Evolutionary conservation across 768 basidiomycete genomes (phyloP), one percentile per base, ranked within the genome.

Genomic region (Scleroderma citrinum): DNA sequence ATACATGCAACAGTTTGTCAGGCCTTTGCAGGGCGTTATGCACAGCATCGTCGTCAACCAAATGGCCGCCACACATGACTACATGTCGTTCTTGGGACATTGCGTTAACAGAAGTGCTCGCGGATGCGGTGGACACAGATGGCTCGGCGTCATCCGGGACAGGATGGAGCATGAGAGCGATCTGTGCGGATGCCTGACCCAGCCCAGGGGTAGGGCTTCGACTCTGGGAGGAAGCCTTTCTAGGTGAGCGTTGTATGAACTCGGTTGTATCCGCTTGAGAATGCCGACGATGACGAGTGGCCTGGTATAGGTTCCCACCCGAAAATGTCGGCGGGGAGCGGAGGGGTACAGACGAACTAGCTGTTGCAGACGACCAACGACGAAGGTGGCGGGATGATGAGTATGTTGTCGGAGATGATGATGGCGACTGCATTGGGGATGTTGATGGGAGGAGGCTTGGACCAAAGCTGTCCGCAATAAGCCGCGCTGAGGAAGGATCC

Each of bases 331-430:
- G 52, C 2, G 58, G 58, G 41, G 47, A 48, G 50, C 60, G 60
- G 50, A 57, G 50, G 37, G 60, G 55, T 56, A 58, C 51, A 46
- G 65, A 24, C 32, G 46, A 36, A 24, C 46, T 19, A 23, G 26
- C 56, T 36, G 59, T 64, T 36, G 60, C 63, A 42, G 62, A 64
- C 38, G 62, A 64, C 62, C 62, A 64, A 46, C 62, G 63, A 45
- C 62, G 62, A 12, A 63, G 52, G 23, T 64, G 63, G 59, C 63
- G 62, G 52, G 60, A 57, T 48, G 51, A 29, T 31, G 43, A 56
- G 55, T 63, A 59, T 54, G 59, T 59, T 59, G 53, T 62, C 51
- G 60, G 59, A 2, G 63, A 51, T 44, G 43, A 42, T 21, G 41
- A 44, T 43, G 41, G 20, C 14, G 43, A 30, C 43, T 44, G 43